Evolutionary conservation across 1,284 basidiomycete genomes (phyloP), one percentile per base, ranked within the genome.

Genomic region (Rhodotorula sp.): DNA sequence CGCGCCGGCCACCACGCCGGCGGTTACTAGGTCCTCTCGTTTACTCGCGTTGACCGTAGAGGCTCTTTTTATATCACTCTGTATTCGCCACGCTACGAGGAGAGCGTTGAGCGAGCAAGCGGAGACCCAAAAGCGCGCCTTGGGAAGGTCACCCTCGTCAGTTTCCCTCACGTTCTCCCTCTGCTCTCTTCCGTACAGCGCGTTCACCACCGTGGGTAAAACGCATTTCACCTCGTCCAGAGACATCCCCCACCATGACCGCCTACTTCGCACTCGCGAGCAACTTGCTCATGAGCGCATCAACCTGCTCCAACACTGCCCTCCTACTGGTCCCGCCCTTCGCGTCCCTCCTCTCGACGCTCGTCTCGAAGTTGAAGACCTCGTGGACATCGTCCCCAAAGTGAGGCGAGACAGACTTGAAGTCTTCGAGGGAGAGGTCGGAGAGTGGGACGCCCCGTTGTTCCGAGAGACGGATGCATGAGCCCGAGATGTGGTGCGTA

Each of bases 401-500:
- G 75, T 88, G 87, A 58, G 86, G 84, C 75, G 87, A 88, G 71
- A 99, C 83, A 24, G 80, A 79, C 78, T 89, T 86, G 82, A 88
- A 93, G 79, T 99, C 92, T 37, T 87, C 81, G 59, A 94, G 83
- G 2, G 87, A 86, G 66, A 99, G 84, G 56, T 91, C 87, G 68
- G 91, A 88, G 54, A 99, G 84, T 77, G 90, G 88, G 77, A 89
- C 89, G 73, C 86, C 85, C 48, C 87, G 86, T 61, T 89, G 84
- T 81, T 99, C 95, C 0, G 95, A 94, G 48, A 98, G 84, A 5
- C 94, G 92, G 65, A 99, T 95, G 24, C 94, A 92, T 47, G 92
- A 89, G 22, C 95, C 95, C 11, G 95, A 97, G 76, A 99, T 89
- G 81, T 99, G 95, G 81, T 99, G 95, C 3, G 95, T 99, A 83